phyloP scores from a whole-genome alignment of 2,329 filamentous ascomycete species.

The Monosporascus sp. region DNA sequence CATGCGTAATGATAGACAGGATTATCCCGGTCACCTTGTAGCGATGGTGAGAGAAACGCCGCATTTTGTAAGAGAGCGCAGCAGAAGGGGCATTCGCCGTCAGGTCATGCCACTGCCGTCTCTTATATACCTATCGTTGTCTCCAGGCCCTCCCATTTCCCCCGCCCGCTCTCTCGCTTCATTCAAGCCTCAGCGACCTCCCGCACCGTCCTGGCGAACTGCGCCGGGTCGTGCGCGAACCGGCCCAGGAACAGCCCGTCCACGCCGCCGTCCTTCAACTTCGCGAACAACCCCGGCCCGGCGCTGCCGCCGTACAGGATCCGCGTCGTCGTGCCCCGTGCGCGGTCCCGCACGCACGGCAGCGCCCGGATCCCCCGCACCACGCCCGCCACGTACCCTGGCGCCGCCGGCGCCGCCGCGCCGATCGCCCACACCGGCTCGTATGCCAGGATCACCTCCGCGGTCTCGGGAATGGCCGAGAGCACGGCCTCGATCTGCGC shows the following conservation, averaged over 20 bases:
- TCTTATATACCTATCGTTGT: no score
- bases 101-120: no score
- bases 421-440: slow-evolving; percentile 90
- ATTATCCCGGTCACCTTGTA: no score
- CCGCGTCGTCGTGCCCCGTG: slow-evolving; percentile 47
- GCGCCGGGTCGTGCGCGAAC: slow-evolving; percentile 72
- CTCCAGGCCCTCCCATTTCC: no score
- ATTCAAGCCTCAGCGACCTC: slow-evolving; percentile 54
- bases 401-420: slow-evolving; percentile 62
- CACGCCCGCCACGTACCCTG: slow-evolving; percentile 67
- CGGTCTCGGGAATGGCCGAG: slow-evolving; percentile 50
- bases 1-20: no score
- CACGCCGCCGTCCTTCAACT: slow-evolving; percentile 56
- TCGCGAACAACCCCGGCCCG: slow-evolving; percentile 68
- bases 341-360: slow-evolving; percentile 44
- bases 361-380: slow-evolving; percentile 55
- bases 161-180: no score
- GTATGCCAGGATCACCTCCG: slow-evolving; percentile 73
- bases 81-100: no score
- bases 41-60: no score
- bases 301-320: slow-evolving; percentile 81
- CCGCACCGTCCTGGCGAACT: slow-evolving; percentile 64
- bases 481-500: slow-evolving; percentile 62
- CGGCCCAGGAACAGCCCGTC: slow-evolving; percentile 78
- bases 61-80: no score